phyloP scores from a whole-genome alignment of 1,284 basidiomycete species.

The Apiotrichum mycotoxinovorans region DNA sequence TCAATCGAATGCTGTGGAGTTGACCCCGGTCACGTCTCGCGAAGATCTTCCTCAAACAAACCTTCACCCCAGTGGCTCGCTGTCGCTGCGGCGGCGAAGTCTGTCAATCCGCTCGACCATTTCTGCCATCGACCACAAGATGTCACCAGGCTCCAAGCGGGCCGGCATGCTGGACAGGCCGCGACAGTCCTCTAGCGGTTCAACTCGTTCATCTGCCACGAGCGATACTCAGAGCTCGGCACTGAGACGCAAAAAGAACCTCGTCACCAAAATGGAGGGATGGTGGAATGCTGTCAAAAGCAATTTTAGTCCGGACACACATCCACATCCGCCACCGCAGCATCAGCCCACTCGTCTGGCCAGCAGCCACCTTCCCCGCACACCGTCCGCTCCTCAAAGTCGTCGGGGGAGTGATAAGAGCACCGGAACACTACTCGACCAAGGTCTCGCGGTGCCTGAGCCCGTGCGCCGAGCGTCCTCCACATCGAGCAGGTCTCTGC shows the following conservation, averaged over 20 bases:
- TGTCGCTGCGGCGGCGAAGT: conserved; percentile 25
- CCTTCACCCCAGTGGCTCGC: background rate
- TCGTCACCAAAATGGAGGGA: conserved; percentile 52
- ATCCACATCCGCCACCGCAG: conserved; percentile 9
- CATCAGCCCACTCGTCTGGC: conserved; percentile 8
- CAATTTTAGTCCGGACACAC: conserved; percentile 42
- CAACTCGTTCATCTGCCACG: conserved; percentile 9
- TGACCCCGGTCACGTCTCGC: conserved; percentile 29
- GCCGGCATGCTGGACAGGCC: conserved; percentile 26
- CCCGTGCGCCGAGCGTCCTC: conserved; percentile 27
- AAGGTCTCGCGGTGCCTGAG: conserved; percentile 25
- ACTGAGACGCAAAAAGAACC: conserved; percentile 45
- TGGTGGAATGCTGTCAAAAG: conserved; percentile 53
- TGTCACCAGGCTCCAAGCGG: conserved; percentile 27
- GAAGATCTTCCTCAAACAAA: conserved; percentile 22
- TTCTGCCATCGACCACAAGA: conserved; percentile 33
- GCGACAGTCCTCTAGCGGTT: conserved; percentile 37
- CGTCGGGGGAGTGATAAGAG: conserved; percentile 32
- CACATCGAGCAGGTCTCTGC: conserved; percentile 24
- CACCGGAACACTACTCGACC: conserved; percentile 9
- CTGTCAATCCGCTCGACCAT: conserved; percentile 38
- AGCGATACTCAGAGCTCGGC: conserved; percentile 10
- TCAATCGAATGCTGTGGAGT: background rate
- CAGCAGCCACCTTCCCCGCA: conserved; percentile 18
- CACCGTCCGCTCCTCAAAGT: conserved; percentile 39